A percentile compares a stretch with the other conserved stretches of the same genome.
Conservation (phyloP, 768 basidiomycete genomes). For the Lactarius vividus region DNA sequence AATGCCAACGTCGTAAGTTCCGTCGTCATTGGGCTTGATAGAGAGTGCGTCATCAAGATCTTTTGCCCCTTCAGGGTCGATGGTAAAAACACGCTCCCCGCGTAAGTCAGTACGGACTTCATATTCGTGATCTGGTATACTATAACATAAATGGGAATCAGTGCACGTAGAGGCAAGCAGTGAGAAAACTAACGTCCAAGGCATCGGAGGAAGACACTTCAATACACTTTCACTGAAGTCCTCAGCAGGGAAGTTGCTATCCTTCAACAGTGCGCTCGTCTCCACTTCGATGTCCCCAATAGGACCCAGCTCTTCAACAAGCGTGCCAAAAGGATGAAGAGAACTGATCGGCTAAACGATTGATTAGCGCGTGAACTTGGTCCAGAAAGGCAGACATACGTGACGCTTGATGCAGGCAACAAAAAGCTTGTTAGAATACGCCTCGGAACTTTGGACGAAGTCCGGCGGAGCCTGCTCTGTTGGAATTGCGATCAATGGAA, state of each 20-base stretch:
- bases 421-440: conserved; percentile 86
- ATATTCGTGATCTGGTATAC: conserved; percentile 85
- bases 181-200: conserved; percentile 74
- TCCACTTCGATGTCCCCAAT: conserved; percentile 99
- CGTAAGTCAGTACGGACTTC: conserved; percentile 89
- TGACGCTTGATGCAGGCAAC: conserved; percentile 99
- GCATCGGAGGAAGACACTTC: conserved; percentile 93
- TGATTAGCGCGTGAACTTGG: conserved; percentile 28
- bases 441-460: conserved; percentile 92
- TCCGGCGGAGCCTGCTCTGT: conserved; percentile 97
- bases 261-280: conserved; percentile 94
- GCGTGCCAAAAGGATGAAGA: conserved; percentile 95
- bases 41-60: conserved; percentile 96
- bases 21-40: conserved; percentile 84
- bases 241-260: conserved; percentile 98
- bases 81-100: conserved; percentile 81
- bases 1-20: conserved; percentile 89
- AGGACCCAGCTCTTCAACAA: conserved; percentile 96
- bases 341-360: conserved; percentile 78
- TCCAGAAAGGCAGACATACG: conserved; percentile 46
- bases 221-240: conserved; percentile 94
- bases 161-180: conserved; percentile 5
- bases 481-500: conserved; percentile 96
- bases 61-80: conserved; percentile 86
- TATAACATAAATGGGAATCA: conserved; percentile 34